Percentiles rank a stretch among this genome's conserved stretches.
phyloP scores from a whole-genome alignment of 2,329 filamentous ascomycete genomes.

The Pyrenochaeta sp. region DNA sequence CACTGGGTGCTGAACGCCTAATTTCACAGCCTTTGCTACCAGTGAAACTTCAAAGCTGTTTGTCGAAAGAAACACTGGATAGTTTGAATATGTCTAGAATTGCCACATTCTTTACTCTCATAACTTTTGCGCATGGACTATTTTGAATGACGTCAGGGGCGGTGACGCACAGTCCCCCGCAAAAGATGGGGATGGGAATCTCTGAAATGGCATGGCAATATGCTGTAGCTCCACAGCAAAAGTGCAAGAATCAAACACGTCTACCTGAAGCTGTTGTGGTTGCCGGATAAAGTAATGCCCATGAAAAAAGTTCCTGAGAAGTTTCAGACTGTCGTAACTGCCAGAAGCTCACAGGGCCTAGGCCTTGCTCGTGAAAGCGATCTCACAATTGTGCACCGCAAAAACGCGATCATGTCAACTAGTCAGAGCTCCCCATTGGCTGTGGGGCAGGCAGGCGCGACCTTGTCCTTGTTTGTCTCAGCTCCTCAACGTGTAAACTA shows the following conservation, averaged over 20 bases:
- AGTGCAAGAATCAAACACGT: not conserved
- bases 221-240: slow-evolving; percentile 3
- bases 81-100: not conserved
- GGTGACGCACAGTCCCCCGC: slow-evolving; percentile 24
- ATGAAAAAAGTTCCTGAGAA: not conserved
- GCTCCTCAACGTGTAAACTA: slow-evolving; percentile 36
- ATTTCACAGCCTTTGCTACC: no score
- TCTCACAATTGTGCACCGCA: slow-evolving; percentile 30
- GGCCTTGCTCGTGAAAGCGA: slow-evolving; percentile 23
- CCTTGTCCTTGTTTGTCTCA: slow-evolving; percentile 29
- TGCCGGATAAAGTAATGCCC: not conserved
- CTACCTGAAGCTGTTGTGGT: not conserved
- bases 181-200: slow-evolving; percentile 32
- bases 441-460: slow-evolving; percentile 25
- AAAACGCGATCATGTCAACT: slow-evolving; percentile 22
- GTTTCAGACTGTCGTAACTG: not conserved
- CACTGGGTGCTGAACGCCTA: no score
- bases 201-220: slow-evolving; percentile 37
- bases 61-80: not conserved
- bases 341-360: slow-evolving; percentile 4
- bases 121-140: slow-evolving; percentile 24
- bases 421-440: slow-evolving; percentile 32
- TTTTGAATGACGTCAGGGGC: slow-evolving; percentile 27
- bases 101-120: not conserved
- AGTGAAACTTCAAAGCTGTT: no score